phyloP scores from a whole-genome alignment of 2,329 filamentous ascomycete species.

The Knoxdaviesia proteae region DNA sequence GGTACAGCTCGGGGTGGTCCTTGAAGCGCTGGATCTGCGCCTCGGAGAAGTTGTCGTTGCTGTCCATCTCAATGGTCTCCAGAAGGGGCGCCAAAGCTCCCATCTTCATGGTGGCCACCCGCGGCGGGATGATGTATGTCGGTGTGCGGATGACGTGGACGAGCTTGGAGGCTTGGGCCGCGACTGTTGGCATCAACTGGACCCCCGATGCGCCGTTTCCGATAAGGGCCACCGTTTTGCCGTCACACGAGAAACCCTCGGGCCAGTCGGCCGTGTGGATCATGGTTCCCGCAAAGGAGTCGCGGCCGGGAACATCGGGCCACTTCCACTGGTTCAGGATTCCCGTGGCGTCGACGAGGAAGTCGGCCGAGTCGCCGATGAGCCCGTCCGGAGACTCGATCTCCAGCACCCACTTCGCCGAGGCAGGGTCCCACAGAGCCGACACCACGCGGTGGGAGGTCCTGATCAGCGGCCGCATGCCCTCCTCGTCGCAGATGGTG shows the following conservation, averaged over 20 bases:
- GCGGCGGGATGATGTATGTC: slow-evolving; percentile 19
- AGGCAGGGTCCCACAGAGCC: slow-evolving; percentile 22
- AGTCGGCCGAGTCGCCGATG: slow-evolving; percentile 24
- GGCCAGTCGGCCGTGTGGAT: slow-evolving; percentile 35
- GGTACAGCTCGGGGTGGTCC: slow-evolving; percentile 22
- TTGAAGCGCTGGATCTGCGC: slow-evolving; percentile 25
- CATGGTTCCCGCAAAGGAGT: slow-evolving; percentile 23
- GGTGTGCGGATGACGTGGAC: slow-evolving; percentile 20
- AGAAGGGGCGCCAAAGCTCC: slow-evolving; percentile 13
- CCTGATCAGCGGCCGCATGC: slow-evolving; percentile 21
- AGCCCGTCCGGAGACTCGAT: slow-evolving; percentile 16
- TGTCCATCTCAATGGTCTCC: slow-evolving; percentile 8
- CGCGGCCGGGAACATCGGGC: slow-evolving; percentile 24
- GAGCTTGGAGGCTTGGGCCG: slow-evolving; percentile 18
- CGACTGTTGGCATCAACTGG: slow-evolving; percentile 30
- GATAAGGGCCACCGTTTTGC: slow-evolving; percentile 32
- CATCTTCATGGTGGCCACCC: slow-evolving; percentile 12
- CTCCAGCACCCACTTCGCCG: slow-evolving; percentile 20
- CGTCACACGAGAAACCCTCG: slow-evolving; percentile 22
- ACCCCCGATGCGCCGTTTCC: slow-evolving; percentile 34
- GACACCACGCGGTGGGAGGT: slow-evolving; percentile 19
- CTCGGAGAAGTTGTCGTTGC: slow-evolving; percentile 7
- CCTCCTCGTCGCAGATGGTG: slow-evolving; percentile 23
- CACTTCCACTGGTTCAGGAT: slow-evolving; percentile 35
- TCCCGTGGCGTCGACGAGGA: slow-evolving; percentile 27